These are phyloP conservation scores for Botrytis hyacinthi DNA, from an alignment of 2,329 filamentous ascomycete genomes.

Conservation along the genomic window DNA sequence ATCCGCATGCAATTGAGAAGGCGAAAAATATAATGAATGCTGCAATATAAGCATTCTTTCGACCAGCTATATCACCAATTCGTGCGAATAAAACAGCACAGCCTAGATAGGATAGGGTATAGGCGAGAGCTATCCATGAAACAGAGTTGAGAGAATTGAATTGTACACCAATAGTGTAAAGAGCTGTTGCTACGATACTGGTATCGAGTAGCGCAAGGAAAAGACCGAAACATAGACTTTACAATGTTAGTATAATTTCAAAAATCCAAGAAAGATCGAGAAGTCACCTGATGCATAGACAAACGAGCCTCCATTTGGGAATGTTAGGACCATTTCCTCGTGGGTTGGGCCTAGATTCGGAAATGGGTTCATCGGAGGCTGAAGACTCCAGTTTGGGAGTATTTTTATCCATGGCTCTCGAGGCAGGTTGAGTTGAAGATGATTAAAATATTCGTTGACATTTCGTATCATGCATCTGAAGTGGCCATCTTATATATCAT, in stretches of 20 bases:
- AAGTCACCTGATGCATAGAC: background rate
- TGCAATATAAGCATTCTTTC: slow-evolving; percentile 17
- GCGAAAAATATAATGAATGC: slow-evolving; percentile 53
- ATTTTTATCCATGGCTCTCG: background rate
- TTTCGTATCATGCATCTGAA: background rate
- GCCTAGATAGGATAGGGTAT: slow-evolving; percentile 45
- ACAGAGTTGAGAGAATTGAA: slow-evolving; percentile 47
- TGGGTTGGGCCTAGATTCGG: background rate
- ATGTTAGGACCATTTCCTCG: background rate
- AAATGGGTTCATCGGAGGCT: background rate
- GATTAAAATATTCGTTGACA: background rate
- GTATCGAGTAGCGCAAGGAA: slow-evolving; percentile 61
- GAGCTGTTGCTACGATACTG: slow-evolving; percentile 58
- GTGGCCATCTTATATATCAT: background rate
- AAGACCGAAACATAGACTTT: slow-evolving; percentile 51
- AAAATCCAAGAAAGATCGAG: fast-evolving
- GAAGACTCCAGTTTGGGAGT: background rate
- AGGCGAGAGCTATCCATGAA: slow-evolving; percentile 56
- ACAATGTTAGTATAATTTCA: background rate
- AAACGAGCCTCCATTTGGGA: background rate
- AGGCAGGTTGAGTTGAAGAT: background rate
- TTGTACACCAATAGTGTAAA: slow-evolving; percentile 54
- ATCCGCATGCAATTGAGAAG: slow-evolving; percentile 57
- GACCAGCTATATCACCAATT: slow-evolving; percentile 39
- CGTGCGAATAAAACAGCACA: slow-evolving; percentile 55